Evolutionary conservation across 495 filamentous ascomycete species (phyloP), one percentile per base, ranked within the genome.

Genomic region (Tetracladium setigerum): DNA sequence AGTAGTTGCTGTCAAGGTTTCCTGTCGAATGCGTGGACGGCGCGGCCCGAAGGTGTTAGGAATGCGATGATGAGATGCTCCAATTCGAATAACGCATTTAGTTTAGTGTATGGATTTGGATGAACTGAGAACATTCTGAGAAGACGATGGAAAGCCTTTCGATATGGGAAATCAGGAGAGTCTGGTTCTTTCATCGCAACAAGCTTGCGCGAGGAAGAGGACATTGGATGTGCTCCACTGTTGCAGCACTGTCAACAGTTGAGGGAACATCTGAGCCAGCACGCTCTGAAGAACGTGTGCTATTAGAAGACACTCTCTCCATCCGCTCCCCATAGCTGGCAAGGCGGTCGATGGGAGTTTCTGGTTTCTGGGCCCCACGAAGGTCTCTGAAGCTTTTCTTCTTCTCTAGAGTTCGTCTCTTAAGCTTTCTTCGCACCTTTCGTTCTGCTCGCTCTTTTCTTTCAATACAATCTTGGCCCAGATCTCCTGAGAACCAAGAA

Each of bases 61-160:
- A 83, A 91, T 5, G 87, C 86, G 24, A 87, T 69, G 47, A 95
- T 84, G 31, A 96, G 66, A 34, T 82, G 81, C 56, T 92, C 79
- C 13, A 96, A 73, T 61, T 96, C 88, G 41, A 81, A 82, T 2
- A 96, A 73, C 0, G 86, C 85, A 54, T 84, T 83, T 14, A 96
- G 77, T 60, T 96, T 96, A 40, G 81, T 75, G 55, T 82, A 87
- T 0, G 90, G 90, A 56, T 94, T 95, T 2, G 87, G 86, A 58
- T 92, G 88, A 4, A 87, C 86, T 14, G 89, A 92, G 55, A 96
- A 95, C 59, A 87, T 89, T 42, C 82, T 78, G 16, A 95, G 69
- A 0, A 96, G 75, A 18, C 81, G 82, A 54, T 80, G 78, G 65
- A 91, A 96, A 5, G 88, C 84, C 38, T 78, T 72, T 34, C 70